Conservation (phyloP, 441 rosid species). For the Populus hybrid region DNA sequence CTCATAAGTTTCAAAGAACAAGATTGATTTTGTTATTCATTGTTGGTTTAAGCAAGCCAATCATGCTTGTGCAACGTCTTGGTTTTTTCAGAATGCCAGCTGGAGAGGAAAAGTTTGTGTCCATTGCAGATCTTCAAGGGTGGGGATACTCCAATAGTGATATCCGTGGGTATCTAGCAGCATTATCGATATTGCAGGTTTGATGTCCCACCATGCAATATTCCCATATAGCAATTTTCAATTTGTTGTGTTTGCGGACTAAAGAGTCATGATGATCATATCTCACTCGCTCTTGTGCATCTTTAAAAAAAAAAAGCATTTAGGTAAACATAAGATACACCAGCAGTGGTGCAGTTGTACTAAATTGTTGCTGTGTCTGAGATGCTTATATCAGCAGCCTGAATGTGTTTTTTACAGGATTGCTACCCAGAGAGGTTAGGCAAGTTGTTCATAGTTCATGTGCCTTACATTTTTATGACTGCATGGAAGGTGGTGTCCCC, state of each 20-base stretch:
- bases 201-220: not conserved
- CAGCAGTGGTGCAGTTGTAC: not conserved
- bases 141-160: constrained; percentile 87
- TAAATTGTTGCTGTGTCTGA: not conserved
- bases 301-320: not conserved
- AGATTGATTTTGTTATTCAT: not conserved
- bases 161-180: constrained; percentile 63
- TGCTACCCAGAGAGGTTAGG: constrained; percentile 90
- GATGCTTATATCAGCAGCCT: not conserved
- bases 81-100: constrained; percentile 57
- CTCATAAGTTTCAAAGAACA: not conserved
- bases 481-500: constrained; percentile 83
- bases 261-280: not conserved
- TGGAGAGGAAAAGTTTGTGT: constrained; percentile 70
- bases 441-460: constrained; percentile 59
- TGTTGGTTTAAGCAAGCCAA: not conserved
- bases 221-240: not conserved
- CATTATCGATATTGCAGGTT: constrained; percentile 80
- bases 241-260: not conserved
- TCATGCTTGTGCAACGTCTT: constrained; percentile 9
- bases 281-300: not conserved
- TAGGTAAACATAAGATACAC: not conserved
- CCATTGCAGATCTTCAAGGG: constrained; percentile 70
- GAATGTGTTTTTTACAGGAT: constrained; percentile 42
- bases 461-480: constrained; percentile 76